Conservation (phyloP, 352 stramenopile genomes). For the Phytophthora melonis region DNA sequence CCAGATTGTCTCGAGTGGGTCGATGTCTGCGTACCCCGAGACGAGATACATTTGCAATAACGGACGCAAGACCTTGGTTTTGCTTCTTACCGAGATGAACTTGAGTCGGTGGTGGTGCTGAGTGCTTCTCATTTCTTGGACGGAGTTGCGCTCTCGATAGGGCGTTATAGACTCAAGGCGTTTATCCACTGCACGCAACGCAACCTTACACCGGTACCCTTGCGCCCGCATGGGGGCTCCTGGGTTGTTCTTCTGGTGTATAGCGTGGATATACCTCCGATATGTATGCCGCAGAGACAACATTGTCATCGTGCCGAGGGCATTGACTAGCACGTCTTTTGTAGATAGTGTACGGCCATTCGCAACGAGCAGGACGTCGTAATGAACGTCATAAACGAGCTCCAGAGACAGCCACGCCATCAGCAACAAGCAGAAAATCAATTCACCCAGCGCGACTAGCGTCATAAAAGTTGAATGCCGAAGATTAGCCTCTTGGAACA, state of each 20-base stretch:
- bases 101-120: neutral
- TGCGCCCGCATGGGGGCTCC: neutral
- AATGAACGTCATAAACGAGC: neutral
- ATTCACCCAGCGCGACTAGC: neutral
- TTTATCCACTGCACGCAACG: neutral
- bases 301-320: neutral
- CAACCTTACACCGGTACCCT: neutral
- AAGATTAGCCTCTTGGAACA: neutral
- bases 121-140: neutral
- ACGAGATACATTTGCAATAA: constrained; percentile 1
- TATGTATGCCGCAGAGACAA: neutral
- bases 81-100: neutral
- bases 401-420: neutral
- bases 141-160: neutral
- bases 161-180: neutral
- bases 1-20: neutral
- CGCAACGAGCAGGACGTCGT: neutral
- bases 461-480: neutral
- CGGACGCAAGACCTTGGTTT: neutral
- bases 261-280: neutral
- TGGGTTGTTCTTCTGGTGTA: neutral
- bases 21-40: neutral
- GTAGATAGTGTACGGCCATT: neutral
- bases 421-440: neutral
- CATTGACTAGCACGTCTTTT: neutral